A percentile compares a stretch with the other conserved stretches of the same genome.
Conservation (phyloP, 345 rosid species). For the Balakata baccata region DNA sequence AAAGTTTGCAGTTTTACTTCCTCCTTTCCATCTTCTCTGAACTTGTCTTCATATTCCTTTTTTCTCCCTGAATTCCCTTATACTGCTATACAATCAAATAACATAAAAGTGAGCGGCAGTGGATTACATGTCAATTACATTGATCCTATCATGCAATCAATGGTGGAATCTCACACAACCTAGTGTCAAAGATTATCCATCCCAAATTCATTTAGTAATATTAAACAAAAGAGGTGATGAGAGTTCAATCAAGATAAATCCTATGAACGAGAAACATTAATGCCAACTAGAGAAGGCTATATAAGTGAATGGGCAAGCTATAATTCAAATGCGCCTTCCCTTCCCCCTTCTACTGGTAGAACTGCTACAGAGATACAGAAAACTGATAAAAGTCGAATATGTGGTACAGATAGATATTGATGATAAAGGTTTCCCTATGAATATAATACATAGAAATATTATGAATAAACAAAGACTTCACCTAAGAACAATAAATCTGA, state of each 20-base stretch:
- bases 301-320: background rate
- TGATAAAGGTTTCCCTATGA: background rate
- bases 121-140: background rate
- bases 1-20: background rate
- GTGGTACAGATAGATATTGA: background rate
- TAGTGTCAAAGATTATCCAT: background rate
- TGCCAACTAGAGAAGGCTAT: constrained; percentile 1
- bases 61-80: background rate
- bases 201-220: background rate
- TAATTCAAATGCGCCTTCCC: background rate
- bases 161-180: background rate
- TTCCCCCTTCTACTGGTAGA: background rate
- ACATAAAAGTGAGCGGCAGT: background rate
- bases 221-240: background rate
- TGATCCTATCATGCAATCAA: background rate
- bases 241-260: background rate
- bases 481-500: background rate
- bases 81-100: background rate
- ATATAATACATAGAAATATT: background rate
- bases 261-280: background rate
- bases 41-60: background rate
- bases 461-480: background rate
- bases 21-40: background rate
- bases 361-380: background rate
- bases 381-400: background rate